Evolutionary conservation across 2,329 filamentous ascomycete species (phyloP), one percentile per base, ranked within the genome.

Genomic region (Alternaria sp.): DNA sequence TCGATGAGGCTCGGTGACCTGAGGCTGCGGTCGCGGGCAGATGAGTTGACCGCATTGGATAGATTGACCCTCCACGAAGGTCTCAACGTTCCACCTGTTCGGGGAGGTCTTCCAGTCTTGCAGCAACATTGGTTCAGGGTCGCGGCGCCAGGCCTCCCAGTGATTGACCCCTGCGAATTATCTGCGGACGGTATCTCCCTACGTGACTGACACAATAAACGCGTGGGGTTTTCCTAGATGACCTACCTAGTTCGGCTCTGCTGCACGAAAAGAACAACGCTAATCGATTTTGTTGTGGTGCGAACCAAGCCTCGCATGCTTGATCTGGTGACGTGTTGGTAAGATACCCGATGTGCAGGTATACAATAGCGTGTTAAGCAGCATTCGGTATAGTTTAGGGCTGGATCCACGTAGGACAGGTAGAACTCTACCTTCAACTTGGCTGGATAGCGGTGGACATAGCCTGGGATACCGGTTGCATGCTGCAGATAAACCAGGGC

Each of bases 41-140:
- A 69, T 67, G 70, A 40, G 63, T 65, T 64, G 62, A 61, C 43
- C 68, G 69, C 62, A 57, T 65, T 62, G 61, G 44, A 67, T 71
- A 71, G 47, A 72, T 68, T 40, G 36, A 40, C 68, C 55, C 52
- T 63, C 71, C 67, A 72, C 66, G 69, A 70, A 63, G 61, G 65
- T 60, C 49, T 21, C 58, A 59, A 63, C 54, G 44, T 43, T 56
- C 62, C 60, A 55, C 45, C 44, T 49, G 19, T 43, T 54, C 46
- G 61, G 59, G 64, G 60, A 53, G 25, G 51, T 62, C 49, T 55
- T 56, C 43, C 53, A 53, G 54, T 61, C 50, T 57, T 59, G 61
- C 53, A 61, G 61, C 52, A 57, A 61, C 67, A 65, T 60, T 65
- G 57, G 45, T 61, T 52, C 51, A 53, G 46, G 23, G 30, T 57